phyloP scores from a whole-genome alignment of 768 basidiomycete genomes.

The Chlorophyllum brunneum region DNA sequence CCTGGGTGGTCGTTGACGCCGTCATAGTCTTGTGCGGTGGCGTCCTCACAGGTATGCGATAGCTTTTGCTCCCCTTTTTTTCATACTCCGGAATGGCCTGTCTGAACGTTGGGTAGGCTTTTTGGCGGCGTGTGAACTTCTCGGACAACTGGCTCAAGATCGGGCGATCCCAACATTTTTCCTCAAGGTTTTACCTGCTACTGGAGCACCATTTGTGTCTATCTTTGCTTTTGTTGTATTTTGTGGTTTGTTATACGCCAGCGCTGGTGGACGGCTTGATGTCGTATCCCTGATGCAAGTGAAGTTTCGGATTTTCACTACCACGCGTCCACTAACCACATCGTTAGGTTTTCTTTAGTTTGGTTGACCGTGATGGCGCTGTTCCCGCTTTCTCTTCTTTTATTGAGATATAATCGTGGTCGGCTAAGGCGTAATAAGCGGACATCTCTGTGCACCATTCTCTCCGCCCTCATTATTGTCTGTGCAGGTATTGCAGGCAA shows the following conservation, averaged over 20 bases:
- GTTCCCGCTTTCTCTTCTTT: slow-evolving; percentile 56
- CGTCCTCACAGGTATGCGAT: slow-evolving; percentile 54
- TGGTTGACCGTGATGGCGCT: slow-evolving; percentile 65
- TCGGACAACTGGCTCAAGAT: slow-evolving; percentile 56
- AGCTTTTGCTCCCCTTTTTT: background rate
- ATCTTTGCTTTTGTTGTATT: slow-evolving; percentile 48
- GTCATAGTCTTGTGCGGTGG: slow-evolving; percentile 71
- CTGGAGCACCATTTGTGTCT: slow-evolving; percentile 49
- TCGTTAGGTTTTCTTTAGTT: slow-evolving; percentile 55
- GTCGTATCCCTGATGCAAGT: slow-evolving; percentile 58
- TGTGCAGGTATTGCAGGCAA: slow-evolving; percentile 53
- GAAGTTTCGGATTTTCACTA: background rate
- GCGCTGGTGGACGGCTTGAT: slow-evolving; percentile 45
- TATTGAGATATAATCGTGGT: slow-evolving; percentile 64
- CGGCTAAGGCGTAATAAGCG: slow-evolving; percentile 42
- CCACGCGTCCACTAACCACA: background rate
- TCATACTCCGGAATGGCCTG: background rate
- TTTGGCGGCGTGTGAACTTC: slow-evolving; percentile 52
- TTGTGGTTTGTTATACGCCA: slow-evolving; percentile 52
- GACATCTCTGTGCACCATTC: slow-evolving; percentile 37
- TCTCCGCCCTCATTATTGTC: slow-evolving; percentile 39
- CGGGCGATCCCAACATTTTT: slow-evolving; percentile 55
- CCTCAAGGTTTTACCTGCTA: slow-evolving; percentile 41
- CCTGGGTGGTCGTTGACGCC: slow-evolving; percentile 63
- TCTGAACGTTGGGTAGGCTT: slow-evolving; percentile 38